Evolutionary conservation across 106 monocot species (phyloP), one percentile per base, ranked within the genome.

Genomic region (Alisma plantagoaquatica): DNA sequence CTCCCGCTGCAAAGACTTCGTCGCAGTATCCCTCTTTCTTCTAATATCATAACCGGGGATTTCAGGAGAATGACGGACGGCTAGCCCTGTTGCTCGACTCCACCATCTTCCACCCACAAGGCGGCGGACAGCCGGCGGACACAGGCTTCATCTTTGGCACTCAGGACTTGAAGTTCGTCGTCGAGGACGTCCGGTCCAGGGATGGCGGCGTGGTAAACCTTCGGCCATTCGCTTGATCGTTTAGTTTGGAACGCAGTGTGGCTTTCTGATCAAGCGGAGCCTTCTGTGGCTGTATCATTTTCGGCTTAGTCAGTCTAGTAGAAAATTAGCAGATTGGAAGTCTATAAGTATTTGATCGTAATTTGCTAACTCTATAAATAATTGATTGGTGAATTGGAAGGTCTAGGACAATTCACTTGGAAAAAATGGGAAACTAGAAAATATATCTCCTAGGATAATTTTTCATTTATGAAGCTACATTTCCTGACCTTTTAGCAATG

Each of bases 121-220:
- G 88, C 7, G 88, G 88, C 20, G 88, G 88, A 26, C 88, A 89
- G 60, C 83, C 88, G 11, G 71, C 79, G 4, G 88, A 89, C 61
- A 68, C 70, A 4, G 88, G 88, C n/a, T 67, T 47, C 64, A 64
- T 77, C 41, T 24, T 50, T 27, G 24, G 17, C 26, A 26, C 25
- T 30, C 31, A 1, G 23, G 42, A 59, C 17, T 38, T 65, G 33
- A 87, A 53, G 74, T 81, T 87, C 58, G 42, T 87, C 23, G 86
- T 87, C 16, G 68, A 77, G 41, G 86, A 87, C 50, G 86, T 77
- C 33, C 54, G 86, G 28, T 69, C 53, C 41, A 88, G 80, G 54
- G 72, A 82, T 31, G 77, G 69, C 26, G 77, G 75, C 24, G 26
- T 78, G 74, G 87, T 82, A 33, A 66, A 73, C 16, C 42, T 38